Percentiles rank a stretch among this genome's conserved stretches.
These are phyloP conservation scores for Trametes cingulata DNA, from an alignment of 768 basidiomycete genomes.

Conservation along the genomic window DNA sequence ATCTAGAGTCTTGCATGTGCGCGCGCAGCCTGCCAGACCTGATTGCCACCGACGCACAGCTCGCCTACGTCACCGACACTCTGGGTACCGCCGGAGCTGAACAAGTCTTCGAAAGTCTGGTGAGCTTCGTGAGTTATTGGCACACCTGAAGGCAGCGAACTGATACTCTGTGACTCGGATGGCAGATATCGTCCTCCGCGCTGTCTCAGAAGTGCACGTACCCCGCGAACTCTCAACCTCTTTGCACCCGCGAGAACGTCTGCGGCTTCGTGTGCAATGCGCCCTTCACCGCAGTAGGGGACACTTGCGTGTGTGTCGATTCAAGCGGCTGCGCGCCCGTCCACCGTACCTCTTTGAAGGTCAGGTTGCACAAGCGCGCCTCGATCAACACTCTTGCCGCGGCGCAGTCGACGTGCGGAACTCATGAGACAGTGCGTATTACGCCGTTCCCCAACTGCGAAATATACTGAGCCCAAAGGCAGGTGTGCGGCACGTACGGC, in stretches of 20 bases:
- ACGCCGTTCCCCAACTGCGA: constrained; percentile 14
- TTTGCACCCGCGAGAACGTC: constrained; percentile 21
- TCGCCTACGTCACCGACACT: neutral
- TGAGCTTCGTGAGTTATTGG: too few species aligned
- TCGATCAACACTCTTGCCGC: neutral
- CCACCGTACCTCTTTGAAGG: constrained; percentile 18
- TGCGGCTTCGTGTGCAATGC: constrained; percentile 35
- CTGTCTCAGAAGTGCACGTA: constrained; percentile 29
- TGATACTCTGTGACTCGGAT: too few species aligned
- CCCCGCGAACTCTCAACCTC: constrained; percentile 32
- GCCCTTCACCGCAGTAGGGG: constrained; percentile 21
- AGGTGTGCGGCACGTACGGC: constrained; percentile 6
- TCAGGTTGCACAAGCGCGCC: constrained; percentile 5
- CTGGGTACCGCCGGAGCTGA: neutral
- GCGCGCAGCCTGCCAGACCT: neutral
- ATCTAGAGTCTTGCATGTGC: neutral
- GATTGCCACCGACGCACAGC: neutral
- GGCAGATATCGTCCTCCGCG: neutral
- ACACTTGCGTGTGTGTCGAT: constrained; percentile 31
- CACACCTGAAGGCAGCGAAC: too few species aligned
- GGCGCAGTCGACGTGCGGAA: constrained; percentile 24
- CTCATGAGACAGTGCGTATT: constrained; percentile 30
- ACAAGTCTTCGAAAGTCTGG: neutral
- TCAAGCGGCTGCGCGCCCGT: constrained; percentile 23
- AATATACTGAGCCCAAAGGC: neutral